Base-by-base conservation (phyloP, 768 basidiomycete genomes). In the Calocera viscosa region DNA sequence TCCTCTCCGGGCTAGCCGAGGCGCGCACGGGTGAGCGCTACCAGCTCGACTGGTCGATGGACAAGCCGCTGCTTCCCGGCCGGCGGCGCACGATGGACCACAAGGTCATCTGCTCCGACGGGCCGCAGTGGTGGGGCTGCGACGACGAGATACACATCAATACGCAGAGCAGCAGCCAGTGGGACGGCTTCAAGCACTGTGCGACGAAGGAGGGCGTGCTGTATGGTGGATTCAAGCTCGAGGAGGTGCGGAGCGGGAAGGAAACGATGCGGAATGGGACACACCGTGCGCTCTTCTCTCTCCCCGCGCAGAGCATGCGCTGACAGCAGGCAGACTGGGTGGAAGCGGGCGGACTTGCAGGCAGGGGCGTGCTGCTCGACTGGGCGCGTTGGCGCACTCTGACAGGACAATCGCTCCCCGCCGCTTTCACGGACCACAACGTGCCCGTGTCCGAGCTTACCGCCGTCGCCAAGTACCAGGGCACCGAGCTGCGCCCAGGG, bases 311-410 rank as follows among this genome's bases (percentile, higher is more conserved):
- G 26, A 26, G 30, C 30, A 2, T 32, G 30, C 10, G 53, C 24
- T 26, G 53, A 60, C 30, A 32, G 43, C 10, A 60, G 19, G 30
- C 30, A 60, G 53, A 60, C 26, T 60, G 53, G 53, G 53, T 60
- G 14, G 53, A 60, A 32, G 53, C 53, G 14, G 53, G 53, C 16
- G 68, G 87, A 0, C 86, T 87, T 47, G 85, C 84, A 65, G 86
- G 86, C 1, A 82, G 87, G 1, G 87, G 86, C 22, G 84, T 88
- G 60, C 75, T 88, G 24, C 80, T 88, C 35, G 86, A 89, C 75
- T 74, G 87, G 35, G 84, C 87, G 65, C 74, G 78, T 12, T 82
- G 81, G 74, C 81, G 82, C 67, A 65, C 28, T 12, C 70, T 74
- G 1, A 73, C 77, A 7, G 74, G 86, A 1, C 85, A 85, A 0